Conservation (phyloP, 1,139 yeast species). For the Hemisphaericaspora lyxosophila region DNA sequence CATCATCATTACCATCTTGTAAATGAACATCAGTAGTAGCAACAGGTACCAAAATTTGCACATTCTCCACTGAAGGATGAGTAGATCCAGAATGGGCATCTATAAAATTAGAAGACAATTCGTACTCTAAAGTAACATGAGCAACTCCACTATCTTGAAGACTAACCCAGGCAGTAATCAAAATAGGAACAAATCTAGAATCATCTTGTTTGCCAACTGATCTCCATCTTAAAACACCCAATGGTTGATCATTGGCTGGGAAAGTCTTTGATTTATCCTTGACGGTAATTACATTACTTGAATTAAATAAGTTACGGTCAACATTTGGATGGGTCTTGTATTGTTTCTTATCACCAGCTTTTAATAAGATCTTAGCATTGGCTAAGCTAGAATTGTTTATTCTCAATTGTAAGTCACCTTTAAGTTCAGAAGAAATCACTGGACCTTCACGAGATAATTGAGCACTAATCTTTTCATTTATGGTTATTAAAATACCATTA, state of each 20-base stretch:
- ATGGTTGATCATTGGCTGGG: constrained; percentile 86
- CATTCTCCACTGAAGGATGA: constrained; percentile 51
- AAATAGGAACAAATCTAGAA: constrained; percentile 63
- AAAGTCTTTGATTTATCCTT: constrained; percentile 78
- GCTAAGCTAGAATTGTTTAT: constrained; percentile 72
- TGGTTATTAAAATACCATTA: constrained; percentile 75
- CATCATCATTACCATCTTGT: constrained; percentile 44
- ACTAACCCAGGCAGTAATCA: constrained; percentile 84
- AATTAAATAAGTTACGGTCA: constrained; percentile 69
- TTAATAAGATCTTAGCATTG: constrained; percentile 60
- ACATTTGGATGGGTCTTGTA: constrained; percentile 97
- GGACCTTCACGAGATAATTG: constrained; percentile 84
- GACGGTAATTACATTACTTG: constrained; percentile 61
- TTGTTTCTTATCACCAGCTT: constrained; percentile 56
- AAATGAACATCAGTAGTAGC: constrained; percentile 57
- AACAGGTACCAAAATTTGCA: constrained; percentile 67
- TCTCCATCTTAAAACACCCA: constrained; percentile 93
- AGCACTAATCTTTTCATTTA: constrained; percentile 78
- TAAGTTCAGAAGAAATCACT: constrained; percentile 69
- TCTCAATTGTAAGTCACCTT: constrained; percentile 89
- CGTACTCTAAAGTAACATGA: constrained; percentile 87
- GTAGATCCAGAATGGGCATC: constrained; percentile 22
- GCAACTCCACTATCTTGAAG: constrained; percentile 55
- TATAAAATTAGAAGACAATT: constrained; percentile 48
- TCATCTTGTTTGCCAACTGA: constrained; percentile 61